Evolutionary conservation across 2,329 filamentous ascomycete species (phyloP), one percentile per base, ranked within the genome.

Genomic region (Exophiala alcalophila): DNA sequence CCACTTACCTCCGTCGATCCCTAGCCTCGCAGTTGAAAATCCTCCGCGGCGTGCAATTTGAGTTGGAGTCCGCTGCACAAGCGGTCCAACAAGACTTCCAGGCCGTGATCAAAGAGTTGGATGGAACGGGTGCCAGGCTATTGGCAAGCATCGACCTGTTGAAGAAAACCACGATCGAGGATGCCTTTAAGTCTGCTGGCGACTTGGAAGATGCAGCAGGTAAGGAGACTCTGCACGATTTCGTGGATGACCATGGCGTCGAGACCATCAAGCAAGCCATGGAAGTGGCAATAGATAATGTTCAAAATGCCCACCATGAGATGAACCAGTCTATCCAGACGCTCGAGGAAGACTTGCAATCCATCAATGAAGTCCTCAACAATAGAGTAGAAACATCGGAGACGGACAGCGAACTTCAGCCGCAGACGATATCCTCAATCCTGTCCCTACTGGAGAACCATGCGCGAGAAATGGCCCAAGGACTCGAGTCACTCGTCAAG

Each of bases 401-500:
- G 14, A 67, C 44, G 2, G 58, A 65, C 12, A 58, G 61, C 2
- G 61, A 68, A 33, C 37, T 53, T 2, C 44, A 47, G 24, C 56
- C 61, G 14, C 66, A 72, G 0, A 57, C 59, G 4, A 71, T 81
- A 30, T 66, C 74, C 2, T 66, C 72, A 4, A 69, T 80, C 28
- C 68, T 86, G n/a, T 68, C 74, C 20, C 70, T 72, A 2, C 73
- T 94, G 24, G 81, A 90, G 52, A 73, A 73, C 10, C 81, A 91
- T 54, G 90, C 90, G 0, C 81, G 86, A 50, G 80, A 83, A 56
- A 91, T 94, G 81, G 91, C 90, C 4, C 75, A 83, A 44, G 75
- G 88, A 4, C 77, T 97, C 2, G 78, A 87, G 43, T 88, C 84
- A 1, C 71, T 97, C 3, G 89, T 88, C 5, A 79, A 77, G 18